phyloP scores from a whole-genome alignment of 169 alveolate genomes.

The Eimeria praecox region DNA sequence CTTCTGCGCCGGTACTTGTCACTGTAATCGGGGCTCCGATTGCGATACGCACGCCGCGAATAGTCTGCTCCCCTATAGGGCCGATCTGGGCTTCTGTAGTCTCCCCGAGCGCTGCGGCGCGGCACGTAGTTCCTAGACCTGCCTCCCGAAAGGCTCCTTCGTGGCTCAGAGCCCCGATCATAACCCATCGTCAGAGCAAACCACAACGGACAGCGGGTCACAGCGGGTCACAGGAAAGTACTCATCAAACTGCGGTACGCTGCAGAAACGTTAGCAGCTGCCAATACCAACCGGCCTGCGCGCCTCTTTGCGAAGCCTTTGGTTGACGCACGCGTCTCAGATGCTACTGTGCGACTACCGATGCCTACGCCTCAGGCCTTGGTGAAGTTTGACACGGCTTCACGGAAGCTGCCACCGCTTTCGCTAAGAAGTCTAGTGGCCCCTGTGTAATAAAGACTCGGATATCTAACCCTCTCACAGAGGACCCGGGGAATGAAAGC shows the following conservation, averaged over 20 bases:
- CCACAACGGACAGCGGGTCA: not conserved
- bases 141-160: conserved; percentile 74
- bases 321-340: not conserved
- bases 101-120: conserved; percentile 60
- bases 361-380: not conserved
- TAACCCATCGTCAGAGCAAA: conserved; percentile 39
- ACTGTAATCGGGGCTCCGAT: conserved; percentile 51
- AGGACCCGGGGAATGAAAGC: no score
- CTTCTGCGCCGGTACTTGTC: conserved; percentile 73
- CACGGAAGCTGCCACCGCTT: not conserved
- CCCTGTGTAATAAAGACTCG: not conserved
- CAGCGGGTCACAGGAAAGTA: not conserved
- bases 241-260: conserved; percentile 14
- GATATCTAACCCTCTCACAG: not conserved
- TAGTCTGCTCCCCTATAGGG: conserved; percentile 49
- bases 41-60: conserved; percentile 33
- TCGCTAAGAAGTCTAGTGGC: not conserved
- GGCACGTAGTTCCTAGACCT: conserved; percentile 29
- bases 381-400: not conserved
- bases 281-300: not conserved
- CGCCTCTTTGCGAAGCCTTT: not conserved
- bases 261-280: not conserved
- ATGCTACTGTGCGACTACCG: not conserved
- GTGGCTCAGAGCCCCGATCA: conserved; percentile 70
- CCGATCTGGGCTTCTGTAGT: conserved; percentile 70